Evolutionary conservation across 176 grass and related monocot species (phyloP).

Genomic region (Avena sativa): DNA sequence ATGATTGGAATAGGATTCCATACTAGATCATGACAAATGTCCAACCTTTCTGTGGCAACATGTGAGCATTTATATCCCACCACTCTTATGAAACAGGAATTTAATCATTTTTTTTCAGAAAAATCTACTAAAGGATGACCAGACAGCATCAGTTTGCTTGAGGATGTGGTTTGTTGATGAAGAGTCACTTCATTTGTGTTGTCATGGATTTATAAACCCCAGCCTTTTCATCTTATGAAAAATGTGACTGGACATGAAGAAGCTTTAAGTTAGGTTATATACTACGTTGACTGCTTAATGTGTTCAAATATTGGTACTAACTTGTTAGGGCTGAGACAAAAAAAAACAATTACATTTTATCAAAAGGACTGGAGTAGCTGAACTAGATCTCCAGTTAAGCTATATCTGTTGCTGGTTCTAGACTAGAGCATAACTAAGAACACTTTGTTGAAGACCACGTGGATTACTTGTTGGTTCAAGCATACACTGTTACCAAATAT

Average conservation of each 20-base stretch:
- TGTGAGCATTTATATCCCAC: background rate
- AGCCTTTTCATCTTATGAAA: background rate
- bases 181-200: background rate
- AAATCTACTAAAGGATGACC: background rate
- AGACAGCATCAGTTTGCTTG: background rate
- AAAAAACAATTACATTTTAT: conserved; percentile 3
- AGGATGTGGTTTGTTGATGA: background rate
- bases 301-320: background rate
- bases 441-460: background rate
- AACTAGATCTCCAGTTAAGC: background rate
- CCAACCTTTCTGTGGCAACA: background rate
- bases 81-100: background rate
- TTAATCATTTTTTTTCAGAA: background rate
- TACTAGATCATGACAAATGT: no score
- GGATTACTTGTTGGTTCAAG: conserved; percentile 2
- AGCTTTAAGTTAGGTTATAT: background rate
- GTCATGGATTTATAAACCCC: background rate
- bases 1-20: background rate
- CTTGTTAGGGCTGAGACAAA: background rate
- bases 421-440: conserved; percentile 1
- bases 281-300: background rate
- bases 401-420: background rate
- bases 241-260: background rate
- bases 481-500: background rate
- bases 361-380: background rate